phyloP scores from a whole-genome alignment of 163 green algal species.

The Volvox carteri region DNA sequence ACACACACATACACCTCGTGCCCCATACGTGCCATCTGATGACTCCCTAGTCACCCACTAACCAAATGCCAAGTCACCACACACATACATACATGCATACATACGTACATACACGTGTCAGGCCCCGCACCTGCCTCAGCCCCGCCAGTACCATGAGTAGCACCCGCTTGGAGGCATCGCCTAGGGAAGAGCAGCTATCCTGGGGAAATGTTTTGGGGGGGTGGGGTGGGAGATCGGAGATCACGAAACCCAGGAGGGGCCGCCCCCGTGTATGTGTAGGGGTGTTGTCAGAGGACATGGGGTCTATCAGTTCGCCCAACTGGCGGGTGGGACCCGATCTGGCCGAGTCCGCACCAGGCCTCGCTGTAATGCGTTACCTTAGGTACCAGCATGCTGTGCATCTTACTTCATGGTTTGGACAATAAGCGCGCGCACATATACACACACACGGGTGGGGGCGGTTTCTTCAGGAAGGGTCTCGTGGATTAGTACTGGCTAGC shows the following conservation, averaged over 20 bases:
- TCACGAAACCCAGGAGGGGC: neutral
- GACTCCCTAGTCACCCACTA: neutral
- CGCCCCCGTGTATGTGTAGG: too few species aligned
- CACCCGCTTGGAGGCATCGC: constrained; percentile 55
- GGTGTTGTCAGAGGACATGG: neutral
- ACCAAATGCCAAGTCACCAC: neutral
- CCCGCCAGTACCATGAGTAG: constrained; percentile 45
- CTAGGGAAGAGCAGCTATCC: constrained; percentile 32
- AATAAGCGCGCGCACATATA: too few species aligned
- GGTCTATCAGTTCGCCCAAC: neutral
- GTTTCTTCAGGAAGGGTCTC: too few species aligned
- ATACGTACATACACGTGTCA: neutral
- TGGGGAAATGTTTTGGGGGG: neutral
- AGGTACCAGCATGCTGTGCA: too few species aligned
- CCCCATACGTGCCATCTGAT: neutral
- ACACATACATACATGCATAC: neutral
- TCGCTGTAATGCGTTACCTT: too few species aligned
- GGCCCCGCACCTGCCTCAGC: constrained; percentile 41
- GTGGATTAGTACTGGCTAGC: too few species aligned
- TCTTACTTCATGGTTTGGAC: too few species aligned
- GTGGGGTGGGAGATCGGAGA: neutral
- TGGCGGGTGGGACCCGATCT: neutral
- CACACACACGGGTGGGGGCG: too few species aligned
- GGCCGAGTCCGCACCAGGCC: too few species aligned
- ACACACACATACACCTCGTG: neutral